These are phyloP conservation scores for Pyracantha coccinea DNA, from an alignment of 331 rosid genomes.

Conservation along the genomic window DNA sequence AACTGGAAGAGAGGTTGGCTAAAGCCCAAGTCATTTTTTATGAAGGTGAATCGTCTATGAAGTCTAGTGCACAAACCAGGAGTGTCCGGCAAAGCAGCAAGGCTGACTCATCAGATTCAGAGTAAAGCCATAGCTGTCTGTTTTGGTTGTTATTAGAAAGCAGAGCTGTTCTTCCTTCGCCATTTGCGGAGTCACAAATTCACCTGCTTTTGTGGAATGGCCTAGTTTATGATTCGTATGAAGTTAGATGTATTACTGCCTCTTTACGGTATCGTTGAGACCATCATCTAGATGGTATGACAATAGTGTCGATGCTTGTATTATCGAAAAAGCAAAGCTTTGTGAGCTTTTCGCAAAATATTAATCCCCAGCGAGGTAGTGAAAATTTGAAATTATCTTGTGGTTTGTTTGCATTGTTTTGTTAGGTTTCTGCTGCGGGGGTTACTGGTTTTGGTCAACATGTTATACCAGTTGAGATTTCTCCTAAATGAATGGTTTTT, in stretches of 20 bases:
- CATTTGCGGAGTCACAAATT: neutral
- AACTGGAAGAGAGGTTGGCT: slow-evolving; percentile 87
- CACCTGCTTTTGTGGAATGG: neutral
- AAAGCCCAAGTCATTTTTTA: slow-evolving; percentile 75
- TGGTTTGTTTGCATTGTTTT: neutral
- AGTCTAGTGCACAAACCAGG: slow-evolving; percentile 40
- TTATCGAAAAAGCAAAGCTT: neutral
- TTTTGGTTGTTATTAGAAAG: neutral
- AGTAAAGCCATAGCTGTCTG: slow-evolving; percentile 7
- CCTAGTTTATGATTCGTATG: neutral
- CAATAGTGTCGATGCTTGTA: neutral
- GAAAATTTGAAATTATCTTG: neutral
- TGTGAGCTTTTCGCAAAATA: neutral
- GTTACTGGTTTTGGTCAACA: neutral
- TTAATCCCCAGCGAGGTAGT: neutral
- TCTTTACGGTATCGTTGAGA: neutral
- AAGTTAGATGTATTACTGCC: neutral
- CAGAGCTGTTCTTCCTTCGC: neutral
- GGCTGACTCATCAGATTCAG: slow-evolving; percentile 80
- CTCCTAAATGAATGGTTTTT: neutral
- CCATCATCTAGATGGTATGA: neutral
- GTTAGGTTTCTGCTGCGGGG: neutral
- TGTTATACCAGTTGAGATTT: neutral
- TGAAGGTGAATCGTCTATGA: slow-evolving; percentile 77
- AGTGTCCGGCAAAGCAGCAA: slow-evolving; percentile 59